A percentile compares a stretch with the other conserved stretches of the same genome.
Conservation (phyloP, 1,284 basidiomycete species). For the Sporisorium reilianum region DNA sequence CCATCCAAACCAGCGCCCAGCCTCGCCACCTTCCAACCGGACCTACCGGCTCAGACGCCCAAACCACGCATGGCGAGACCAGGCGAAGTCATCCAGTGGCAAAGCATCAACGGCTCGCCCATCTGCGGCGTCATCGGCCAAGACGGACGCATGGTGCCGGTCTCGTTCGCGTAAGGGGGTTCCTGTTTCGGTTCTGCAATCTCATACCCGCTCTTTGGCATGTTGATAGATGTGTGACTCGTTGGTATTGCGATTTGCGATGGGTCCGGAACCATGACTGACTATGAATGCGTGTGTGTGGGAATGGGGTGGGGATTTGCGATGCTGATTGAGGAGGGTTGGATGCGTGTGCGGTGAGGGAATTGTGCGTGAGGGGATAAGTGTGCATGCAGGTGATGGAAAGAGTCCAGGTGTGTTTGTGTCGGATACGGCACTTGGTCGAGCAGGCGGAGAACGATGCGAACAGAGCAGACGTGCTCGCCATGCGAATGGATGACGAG, state of each 20-base stretch:
- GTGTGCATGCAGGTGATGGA: not conserved
- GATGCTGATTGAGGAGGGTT: not conserved
- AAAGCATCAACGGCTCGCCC: conserved; percentile 55
- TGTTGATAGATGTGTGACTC: not conserved
- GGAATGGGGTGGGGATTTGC: not conserved
- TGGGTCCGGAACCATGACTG: not conserved
- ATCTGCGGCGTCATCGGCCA: conserved; percentile 55
- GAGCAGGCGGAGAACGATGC: not conserved
- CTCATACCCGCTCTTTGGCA: conserved; percentile 1
- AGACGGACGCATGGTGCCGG: conserved; percentile 40
- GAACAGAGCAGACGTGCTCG: too few species aligned
- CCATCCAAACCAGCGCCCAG: conserved; percentile 34
- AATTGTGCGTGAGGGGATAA: not conserved
- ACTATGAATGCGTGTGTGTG: not conserved
- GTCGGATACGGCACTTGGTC: not conserved
- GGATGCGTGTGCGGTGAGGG: not conserved
- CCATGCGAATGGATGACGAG: not conserved
- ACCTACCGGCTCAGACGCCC: conserved; percentile 35
- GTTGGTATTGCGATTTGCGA: conserved; percentile 3
- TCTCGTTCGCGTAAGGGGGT: conserved; percentile 35
- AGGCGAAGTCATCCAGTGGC: conserved; percentile 51
- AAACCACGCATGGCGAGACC: conserved; percentile 45
- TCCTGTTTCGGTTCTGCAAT: not conserved
- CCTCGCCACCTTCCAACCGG: conserved; percentile 38
- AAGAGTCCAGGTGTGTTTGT: not conserved